These are phyloP conservation scores for Aegilops tauschii DNA, from an alignment of 176 grass and related monocot species.

Conservation along the genomic window DNA sequence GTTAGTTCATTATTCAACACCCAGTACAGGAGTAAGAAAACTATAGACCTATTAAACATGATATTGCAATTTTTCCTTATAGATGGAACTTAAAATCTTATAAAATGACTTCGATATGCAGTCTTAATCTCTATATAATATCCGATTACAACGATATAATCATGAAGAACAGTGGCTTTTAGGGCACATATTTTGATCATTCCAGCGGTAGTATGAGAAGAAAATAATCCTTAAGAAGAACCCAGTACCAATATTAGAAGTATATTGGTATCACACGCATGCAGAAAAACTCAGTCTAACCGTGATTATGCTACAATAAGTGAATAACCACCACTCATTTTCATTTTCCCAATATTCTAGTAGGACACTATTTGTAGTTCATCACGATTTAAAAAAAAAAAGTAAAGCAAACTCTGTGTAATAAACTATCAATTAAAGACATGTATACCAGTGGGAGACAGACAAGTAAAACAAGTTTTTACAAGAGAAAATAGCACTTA, in stretches of 20 bases:
- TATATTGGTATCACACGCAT: background rate
- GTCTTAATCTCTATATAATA: background rate
- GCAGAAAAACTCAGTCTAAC: background rate
- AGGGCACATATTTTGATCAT: background rate
- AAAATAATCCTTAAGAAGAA: background rate
- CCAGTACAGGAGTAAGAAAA: background rate
- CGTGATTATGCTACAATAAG: background rate
- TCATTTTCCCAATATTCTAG: background rate
- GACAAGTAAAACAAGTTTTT: background rate
- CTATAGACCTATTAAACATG: background rate
- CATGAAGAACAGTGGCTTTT: background rate
- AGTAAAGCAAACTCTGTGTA: background rate
- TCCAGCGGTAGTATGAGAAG: background rate
- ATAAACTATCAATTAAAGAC: background rate
- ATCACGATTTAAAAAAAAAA: background rate
- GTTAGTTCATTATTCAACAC: background rate
- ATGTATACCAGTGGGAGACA: background rate
- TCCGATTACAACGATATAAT: background rate
- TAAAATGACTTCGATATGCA: too few species aligned
- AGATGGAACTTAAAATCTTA: background rate
- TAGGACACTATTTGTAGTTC: background rate
- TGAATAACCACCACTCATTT: background rate
- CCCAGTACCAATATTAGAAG: background rate
- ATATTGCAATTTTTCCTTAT: background rate
- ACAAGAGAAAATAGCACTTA: conserved; percentile 29